These are phyloP conservation scores for Sugiyamaella pinicola DNA, from an alignment of 1,139 yeast species.

Conservation along the genomic window DNA sequence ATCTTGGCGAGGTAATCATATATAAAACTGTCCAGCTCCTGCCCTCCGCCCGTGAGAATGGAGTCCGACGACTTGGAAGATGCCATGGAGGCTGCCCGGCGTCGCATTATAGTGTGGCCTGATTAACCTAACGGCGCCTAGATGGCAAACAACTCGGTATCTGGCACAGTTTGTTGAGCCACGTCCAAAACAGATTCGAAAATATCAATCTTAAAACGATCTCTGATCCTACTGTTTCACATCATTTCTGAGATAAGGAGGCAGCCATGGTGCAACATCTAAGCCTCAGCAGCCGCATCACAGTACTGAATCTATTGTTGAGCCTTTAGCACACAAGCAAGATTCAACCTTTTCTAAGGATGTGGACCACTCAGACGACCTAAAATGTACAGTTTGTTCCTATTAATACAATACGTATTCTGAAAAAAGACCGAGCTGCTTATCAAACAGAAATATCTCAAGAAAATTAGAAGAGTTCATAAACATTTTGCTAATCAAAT, in stretches of 20 bases:
- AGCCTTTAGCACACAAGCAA: not conserved
- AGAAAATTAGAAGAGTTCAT: conserved; percentile 36
- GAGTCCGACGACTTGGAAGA: conserved; percentile 35
- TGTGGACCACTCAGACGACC: too few relatives aligned
- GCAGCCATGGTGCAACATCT: not conserved
- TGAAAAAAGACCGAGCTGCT: too few relatives aligned
- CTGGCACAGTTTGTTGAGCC: too few relatives aligned
- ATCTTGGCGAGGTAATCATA: conserved; percentile 52
- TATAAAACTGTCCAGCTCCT: conserved; percentile 37
- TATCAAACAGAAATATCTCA: conserved; percentile 31
- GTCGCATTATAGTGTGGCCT: conserved; percentile 28
- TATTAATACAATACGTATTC: too few relatives aligned
- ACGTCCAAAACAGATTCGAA: too few relatives aligned
- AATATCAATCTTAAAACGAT: too few relatives aligned
- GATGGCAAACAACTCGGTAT: too few relatives aligned
- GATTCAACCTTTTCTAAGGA: not conserved
- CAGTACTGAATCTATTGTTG: too few relatives aligned
- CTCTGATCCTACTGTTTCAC: too few relatives aligned
- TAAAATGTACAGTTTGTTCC: too few relatives aligned
- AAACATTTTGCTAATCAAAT: conserved; percentile 41
- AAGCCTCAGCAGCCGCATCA: not conserved
- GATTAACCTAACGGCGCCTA: not conserved
- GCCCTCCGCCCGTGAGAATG: conserved; percentile 15
- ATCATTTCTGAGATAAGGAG: too few relatives aligned
- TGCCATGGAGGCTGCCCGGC: conserved; percentile 36